Conservation (phyloP, 2,329 filamentous ascomycete species). For the Nothopassalora personata region DNA sequence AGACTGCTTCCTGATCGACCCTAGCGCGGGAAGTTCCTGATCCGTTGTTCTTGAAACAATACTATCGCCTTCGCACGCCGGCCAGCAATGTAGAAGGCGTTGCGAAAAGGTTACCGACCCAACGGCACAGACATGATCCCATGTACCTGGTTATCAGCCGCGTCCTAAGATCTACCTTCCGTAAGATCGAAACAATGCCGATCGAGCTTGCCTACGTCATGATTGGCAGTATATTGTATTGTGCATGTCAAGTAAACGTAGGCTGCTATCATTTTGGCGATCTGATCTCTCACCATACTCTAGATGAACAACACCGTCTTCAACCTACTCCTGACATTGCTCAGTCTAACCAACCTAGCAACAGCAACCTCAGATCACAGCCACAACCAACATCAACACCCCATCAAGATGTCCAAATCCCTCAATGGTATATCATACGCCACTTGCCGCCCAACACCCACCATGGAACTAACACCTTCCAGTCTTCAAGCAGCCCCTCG, state of each 20-base stretch:
- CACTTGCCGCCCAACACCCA: background rate
- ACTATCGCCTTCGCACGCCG: background rate
- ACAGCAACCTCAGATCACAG: constrained; percentile 4
- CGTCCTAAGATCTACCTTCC: background rate
- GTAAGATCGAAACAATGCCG: background rate
- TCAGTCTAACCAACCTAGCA: constrained; percentile 2
- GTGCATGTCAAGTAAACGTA: background rate
- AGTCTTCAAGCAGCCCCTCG: constrained; percentile 57
- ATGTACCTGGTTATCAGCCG: background rate
- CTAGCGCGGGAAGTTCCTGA: background rate
- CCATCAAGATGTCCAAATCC: constrained; percentile 32
- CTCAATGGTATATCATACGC: constrained; percentile 26
- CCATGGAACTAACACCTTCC: constrained; percentile 9
- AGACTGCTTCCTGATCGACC: background rate
- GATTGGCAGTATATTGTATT: background rate
- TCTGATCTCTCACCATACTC: background rate
- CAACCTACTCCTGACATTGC: background rate
- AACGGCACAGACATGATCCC: background rate
- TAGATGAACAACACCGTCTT: background rate
- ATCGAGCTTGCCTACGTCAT: background rate
- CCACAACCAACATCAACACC: constrained; percentile 13
- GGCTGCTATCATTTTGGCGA: background rate
- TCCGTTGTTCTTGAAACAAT: background rate
- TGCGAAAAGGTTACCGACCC: too few relatives aligned
- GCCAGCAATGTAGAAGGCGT: background rate